Evolutionary conservation across 768 basidiomycete genomes (phyloP).

Genomic region (Saitozyma sp.): DNA sequence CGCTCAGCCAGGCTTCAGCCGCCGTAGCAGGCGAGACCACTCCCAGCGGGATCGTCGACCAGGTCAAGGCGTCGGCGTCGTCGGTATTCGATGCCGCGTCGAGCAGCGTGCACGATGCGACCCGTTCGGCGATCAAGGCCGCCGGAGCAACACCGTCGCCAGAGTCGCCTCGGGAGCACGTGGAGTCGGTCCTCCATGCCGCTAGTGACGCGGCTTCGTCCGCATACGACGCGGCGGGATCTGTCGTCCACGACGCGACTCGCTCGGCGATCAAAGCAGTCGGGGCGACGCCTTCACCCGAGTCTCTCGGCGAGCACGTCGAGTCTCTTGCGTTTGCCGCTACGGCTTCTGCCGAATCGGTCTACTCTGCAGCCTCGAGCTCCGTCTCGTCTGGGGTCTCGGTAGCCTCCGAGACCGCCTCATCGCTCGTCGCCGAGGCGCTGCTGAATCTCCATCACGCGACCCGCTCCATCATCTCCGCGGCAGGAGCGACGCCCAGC

Average conservation of each 20-base stretch:
- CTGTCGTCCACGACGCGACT: constrained; percentile 31
- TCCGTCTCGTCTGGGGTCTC: constrained; percentile 18
- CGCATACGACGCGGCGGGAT: constrained; percentile 7
- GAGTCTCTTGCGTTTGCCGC: constrained; percentile 13
- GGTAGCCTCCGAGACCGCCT: constrained; percentile 16
- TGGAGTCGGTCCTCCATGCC: constrained; percentile 17
- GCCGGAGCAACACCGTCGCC: constrained; percentile 40
- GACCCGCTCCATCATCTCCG: constrained; percentile 33
- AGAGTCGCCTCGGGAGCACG: constrained; percentile 28
- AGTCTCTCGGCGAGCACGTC: constrained; percentile 22
- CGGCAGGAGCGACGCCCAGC: constrained; percentile 40
- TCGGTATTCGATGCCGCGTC: constrained; percentile 24
- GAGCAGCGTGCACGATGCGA: constrained; percentile 26
- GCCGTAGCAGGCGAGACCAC: constrained; percentile 16
- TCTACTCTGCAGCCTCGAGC: constrained; percentile 3
- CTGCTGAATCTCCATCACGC: constrained; percentile 26
- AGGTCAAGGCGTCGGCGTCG: constrained; percentile 19
- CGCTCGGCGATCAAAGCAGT: constrained; percentile 28
- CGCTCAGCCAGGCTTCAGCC: constrained; percentile 28
- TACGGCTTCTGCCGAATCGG: constrained; percentile 1
- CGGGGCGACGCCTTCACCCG: constrained; percentile 38
- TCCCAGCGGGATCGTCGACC: constrained; percentile 26
- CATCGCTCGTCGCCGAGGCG: constrained; percentile 21
- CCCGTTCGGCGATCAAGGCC: constrained; percentile 34
- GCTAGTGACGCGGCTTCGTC: constrained; percentile 12